Evolutionary conservation across 2,329 filamentous ascomycete genomes (phyloP).

Genomic region (Hypoxylon sp.): DNA sequence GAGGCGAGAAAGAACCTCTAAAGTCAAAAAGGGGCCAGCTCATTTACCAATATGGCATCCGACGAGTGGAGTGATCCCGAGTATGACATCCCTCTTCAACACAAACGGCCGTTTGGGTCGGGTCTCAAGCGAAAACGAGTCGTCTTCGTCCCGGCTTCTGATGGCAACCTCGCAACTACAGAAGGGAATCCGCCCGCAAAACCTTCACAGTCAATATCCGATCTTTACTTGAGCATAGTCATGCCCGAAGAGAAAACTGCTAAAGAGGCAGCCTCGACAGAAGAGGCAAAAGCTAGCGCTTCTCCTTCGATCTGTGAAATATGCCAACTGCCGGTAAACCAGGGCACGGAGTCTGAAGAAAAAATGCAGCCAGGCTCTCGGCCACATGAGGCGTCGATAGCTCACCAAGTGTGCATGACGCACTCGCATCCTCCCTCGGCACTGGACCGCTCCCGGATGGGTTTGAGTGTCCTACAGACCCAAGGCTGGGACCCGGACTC

Average conservation of each 20-base stretch:
- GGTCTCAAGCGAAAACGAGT: slow-evolving; percentile 63
- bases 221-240: slow-evolving; percentile 73
- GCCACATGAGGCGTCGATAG: slow-evolving; percentile 67
- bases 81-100: slow-evolving; percentile 61
- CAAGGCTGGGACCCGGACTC: slow-evolving; percentile 80
- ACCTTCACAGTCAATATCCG: slow-evolving; percentile 53
- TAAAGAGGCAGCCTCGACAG: slow-evolving; percentile 8
- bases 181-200: slow-evolving; percentile 36
- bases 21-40: neutral
- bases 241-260: slow-evolving; percentile 53
- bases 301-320: slow-evolving; percentile 58
- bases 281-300: slow-evolving; percentile 19
- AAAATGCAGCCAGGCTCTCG: slow-evolving; percentile 16
- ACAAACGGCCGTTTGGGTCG: slow-evolving; percentile 62
- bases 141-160: slow-evolving; percentile 64
- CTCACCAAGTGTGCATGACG: slow-evolving; percentile 73
- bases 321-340: slow-evolving; percentile 64
- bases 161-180: slow-evolving; percentile 46
- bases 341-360: slow-evolving; percentile 13
- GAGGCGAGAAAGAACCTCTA: neutral
- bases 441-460: slow-evolving; percentile 74
- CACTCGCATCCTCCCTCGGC: slow-evolving; percentile 78
- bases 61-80: slow-evolving; percentile 46
- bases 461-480: slow-evolving; percentile 69
- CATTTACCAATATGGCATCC: slow-evolving; percentile 29